phyloP scores from a whole-genome alignment of 306 rosid genomes.

The Castanea sativa region DNA sequence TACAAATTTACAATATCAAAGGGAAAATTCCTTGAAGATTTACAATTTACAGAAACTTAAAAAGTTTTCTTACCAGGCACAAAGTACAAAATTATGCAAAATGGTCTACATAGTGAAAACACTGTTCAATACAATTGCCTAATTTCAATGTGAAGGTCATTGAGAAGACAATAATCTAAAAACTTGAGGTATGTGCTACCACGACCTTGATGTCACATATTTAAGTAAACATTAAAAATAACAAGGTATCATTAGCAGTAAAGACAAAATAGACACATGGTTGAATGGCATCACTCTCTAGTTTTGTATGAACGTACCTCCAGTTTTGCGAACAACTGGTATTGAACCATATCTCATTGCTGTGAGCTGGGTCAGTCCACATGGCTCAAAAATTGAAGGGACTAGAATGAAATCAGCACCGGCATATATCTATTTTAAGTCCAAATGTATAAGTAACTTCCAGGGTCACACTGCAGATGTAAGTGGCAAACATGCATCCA shows the following conservation, averaged over 20 bases:
- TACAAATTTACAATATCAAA: no score
- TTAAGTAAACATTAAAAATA: background rate
- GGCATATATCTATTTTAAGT: constrained; percentile 72
- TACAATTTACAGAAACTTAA: no score
- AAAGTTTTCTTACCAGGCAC: no score
- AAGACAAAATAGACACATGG: background rate
- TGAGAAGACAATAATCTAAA: background rate
- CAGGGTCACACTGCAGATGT: constrained; percentile 10
- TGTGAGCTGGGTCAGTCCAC: constrained; percentile 93
- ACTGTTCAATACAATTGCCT: background rate
- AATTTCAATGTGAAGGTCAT: background rate
- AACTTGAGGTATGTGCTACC: background rate
- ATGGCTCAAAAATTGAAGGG: constrained; percentile 98
- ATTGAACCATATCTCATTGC: constrained; percentile 99
- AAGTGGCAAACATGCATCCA: constrained; percentile 1
- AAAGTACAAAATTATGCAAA: background rate
- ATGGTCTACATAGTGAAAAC: background rate
- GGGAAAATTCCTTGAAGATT: no score
- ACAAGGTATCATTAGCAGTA: background rate
- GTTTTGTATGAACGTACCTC: constrained; percentile 39
- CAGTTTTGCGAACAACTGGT: constrained; percentile 95
- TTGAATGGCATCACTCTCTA: background rate
- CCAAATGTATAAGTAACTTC: background rate
- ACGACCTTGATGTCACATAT: background rate
- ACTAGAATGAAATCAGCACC: constrained; percentile 91